Percentiles rank a stretch among this genome's conserved stretches.
Conservation (phyloP, 2,329 filamentous ascomycete genomes). For the Hypoxylon sp. region DNA sequence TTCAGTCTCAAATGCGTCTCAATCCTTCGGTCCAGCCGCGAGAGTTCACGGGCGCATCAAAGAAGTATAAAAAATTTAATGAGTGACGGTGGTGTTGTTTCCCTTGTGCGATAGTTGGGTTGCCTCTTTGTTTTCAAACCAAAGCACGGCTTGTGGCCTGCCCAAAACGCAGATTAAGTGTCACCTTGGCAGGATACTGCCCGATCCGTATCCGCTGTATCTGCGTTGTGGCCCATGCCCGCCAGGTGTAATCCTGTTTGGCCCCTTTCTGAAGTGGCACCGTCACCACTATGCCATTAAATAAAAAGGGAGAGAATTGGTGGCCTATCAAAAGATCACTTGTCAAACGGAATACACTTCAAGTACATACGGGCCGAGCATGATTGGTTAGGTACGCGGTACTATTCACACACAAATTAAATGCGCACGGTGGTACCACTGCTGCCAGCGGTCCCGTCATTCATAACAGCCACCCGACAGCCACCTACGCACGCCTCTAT, state of each 20-base stretch:
- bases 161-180: constrained; percentile 40
- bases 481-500: no score
- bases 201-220: not conserved
- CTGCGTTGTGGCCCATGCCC: not conserved
- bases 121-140: constrained; percentile 22
- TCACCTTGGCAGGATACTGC: constrained; percentile 1
- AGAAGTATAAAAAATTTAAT: constrained; percentile 12
- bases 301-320: not conserved
- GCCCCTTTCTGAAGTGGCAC: not conserved
- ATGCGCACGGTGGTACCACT: no score
- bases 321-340: no score
- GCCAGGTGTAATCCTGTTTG: not conserved
- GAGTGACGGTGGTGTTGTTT: constrained; percentile 6
- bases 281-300: not conserved
- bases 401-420: no score
- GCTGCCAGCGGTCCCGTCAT: no score
- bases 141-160: constrained; percentile 38
- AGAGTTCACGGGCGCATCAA: constrained; percentile 10
- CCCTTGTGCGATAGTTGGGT: constrained; percentile 17
- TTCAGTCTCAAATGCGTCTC: constrained; percentile 15
- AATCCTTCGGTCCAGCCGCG: constrained; percentile 25
- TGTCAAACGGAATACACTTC: no score
- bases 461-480: no score
- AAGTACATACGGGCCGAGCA: no score
- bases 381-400: no score